Evolutionary conservation across 2,329 filamentous ascomycete species (phyloP), one percentile per base, ranked within the genome.

Genomic region (Orbilia oligospora): DNA sequence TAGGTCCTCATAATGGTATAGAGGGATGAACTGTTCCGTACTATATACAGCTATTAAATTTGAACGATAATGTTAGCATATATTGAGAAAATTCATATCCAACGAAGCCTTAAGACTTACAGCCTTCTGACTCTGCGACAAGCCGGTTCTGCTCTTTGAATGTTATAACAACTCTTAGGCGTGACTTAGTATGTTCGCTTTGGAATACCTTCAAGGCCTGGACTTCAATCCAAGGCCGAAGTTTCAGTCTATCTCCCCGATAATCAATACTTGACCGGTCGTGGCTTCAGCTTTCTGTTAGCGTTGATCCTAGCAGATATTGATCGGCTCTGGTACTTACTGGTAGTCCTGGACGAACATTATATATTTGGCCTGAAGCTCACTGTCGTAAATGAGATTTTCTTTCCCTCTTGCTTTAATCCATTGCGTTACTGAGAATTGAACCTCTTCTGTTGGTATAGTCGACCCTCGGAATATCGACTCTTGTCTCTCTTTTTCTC

Each of bases 321-420:
- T 30, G 10, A 8, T 16, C 22, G 27, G 33, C 0, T 38, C 14
- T 9, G 18, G 14, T 4, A 46, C 71, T 55, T 64, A 69, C 53
- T 64, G 69, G 53, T 75, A 75, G 30, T 75, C 71, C 20, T 69
- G 63, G 44, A 69, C 63, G 20, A 75, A 75, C 20, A 75, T 69
- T 27, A 68, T 63, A 48, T 53, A 75, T 36, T 75, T 68, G 0
- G 63, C 64, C 44, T 68, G 63, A 18, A 55, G n/a, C n/a, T 75
- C 64, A 16, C 53, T 63, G 36, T 68, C 63, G 22, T 75, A 75
- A 38, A 75, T 75, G 8, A 75, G 55, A 18, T 44, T 69, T 48
- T 75, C 71, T 16, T 27, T 75, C 5, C 71, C 71, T 22, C 71
- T 24, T 10, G 71, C 48, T 16, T 64, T 61, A 18, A 75, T 64